Conservation (phyloP, 768 basidiomycete species). For the Pleurotus ostreatus region DNA sequence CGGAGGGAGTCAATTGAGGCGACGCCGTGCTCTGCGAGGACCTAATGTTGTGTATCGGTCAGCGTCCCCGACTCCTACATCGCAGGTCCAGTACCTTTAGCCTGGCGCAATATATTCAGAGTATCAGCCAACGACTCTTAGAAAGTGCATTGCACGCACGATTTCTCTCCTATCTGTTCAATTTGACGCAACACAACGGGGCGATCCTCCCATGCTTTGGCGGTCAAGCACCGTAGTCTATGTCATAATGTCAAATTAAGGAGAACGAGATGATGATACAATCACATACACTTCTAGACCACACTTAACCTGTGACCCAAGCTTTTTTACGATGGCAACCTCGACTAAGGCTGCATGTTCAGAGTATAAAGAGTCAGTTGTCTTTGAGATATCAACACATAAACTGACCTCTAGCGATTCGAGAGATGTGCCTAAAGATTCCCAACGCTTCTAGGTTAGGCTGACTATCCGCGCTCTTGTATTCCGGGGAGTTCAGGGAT, state of each 20-base stretch:
- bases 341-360: conserved; percentile 63
- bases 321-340: conserved; percentile 60
- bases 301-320: conserved; percentile 65
- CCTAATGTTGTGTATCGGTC: conserved; percentile 31
- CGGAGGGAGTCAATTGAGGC: conserved; percentile 54
- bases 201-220: conserved; percentile 90
- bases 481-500: conserved; percentile 64
- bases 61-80: conserved; percentile 10
- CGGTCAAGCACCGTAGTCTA: conserved; percentile 72
- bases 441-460: conserved; percentile 63
- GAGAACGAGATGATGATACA: neutral
- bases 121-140: neutral
- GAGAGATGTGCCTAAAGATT: conserved; percentile 70
- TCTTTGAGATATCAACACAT: too few relatives aligned
- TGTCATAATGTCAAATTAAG: neutral
- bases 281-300: conserved; percentile 70
- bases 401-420: conserved; percentile 68
- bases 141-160: conserved; percentile 43
- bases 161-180: conserved; percentile 89
- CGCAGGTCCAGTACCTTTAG: conserved; percentile 24
- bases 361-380: conserved; percentile 6
- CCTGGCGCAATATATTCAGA: conserved; percentile 15
- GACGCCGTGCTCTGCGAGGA: conserved; percentile 73
- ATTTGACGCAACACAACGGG: conserved; percentile 84
- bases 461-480: conserved; percentile 67